These are phyloP conservation scores for Trypanosoma lewisi DNA, from an alignment of 208 protist genomes.

Conservation along the genomic window DNA sequence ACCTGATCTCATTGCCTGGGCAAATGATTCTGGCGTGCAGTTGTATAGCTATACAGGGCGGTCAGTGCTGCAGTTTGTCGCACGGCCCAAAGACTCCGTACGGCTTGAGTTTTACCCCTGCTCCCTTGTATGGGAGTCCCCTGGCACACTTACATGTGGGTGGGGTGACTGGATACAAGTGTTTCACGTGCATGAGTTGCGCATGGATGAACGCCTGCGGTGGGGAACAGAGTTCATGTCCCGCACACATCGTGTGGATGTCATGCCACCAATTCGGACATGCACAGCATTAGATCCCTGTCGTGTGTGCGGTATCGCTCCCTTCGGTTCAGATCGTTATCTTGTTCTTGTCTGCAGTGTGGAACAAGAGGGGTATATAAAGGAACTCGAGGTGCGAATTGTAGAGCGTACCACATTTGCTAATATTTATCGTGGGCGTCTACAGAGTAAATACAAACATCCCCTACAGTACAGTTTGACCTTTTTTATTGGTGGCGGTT, in stretches of 20 bases:
- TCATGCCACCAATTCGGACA: constrained; percentile 19
- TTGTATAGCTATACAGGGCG: constrained; percentile 49
- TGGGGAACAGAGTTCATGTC: constrained; percentile 21
- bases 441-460: constrained; percentile 51
- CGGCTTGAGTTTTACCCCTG: constrained; percentile 47
- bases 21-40: constrained; percentile 49
- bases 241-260: constrained; percentile 23
- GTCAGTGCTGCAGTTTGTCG: constrained; percentile 27
- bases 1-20: constrained; percentile 61
- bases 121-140: constrained; percentile 55
- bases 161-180: constrained; percentile 74
- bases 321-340: constrained; percentile 51
- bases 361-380: constrained; percentile 41
- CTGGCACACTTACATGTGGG: constrained; percentile 38
- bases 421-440: constrained; percentile 53
- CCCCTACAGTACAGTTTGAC: constrained; percentile 60
- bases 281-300: constrained; percentile 32
- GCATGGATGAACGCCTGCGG: constrained; percentile 10
- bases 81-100: constrained; percentile 18
- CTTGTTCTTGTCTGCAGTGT: constrained; percentile 46
- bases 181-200: constrained; percentile 29
- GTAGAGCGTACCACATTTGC: constrained; percentile 46
- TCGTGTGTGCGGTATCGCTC: constrained; percentile 62
- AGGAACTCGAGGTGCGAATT: constrained; percentile 66
- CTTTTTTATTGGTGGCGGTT: constrained; percentile 10